Evolutionary conservation across 495 filamentous ascomycete genomes (phyloP), one percentile per base, ranked within the genome.

Genomic region (Astrothelium macrocarpum): DNA sequence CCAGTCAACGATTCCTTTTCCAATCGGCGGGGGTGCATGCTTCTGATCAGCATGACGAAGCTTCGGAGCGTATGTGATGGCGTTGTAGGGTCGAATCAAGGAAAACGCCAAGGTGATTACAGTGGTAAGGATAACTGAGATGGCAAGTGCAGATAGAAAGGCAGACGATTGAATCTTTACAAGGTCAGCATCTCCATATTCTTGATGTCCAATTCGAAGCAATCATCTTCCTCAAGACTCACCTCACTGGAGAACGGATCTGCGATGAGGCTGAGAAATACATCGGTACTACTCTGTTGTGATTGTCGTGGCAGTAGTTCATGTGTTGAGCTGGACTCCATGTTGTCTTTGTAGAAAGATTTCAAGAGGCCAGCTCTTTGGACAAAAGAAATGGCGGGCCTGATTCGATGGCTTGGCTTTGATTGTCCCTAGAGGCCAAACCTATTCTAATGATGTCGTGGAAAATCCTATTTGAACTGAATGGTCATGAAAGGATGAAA

Each of bases 1-100:
- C 94, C 94, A 98, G 45, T 90, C 84, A 69, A 96, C 89, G 36
- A 92, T 72, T 20, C 91, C 90, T 70, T 87, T 95, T 42, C 88
- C 90, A 66, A 97, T 82, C 23, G 84, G 84, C n/a, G 94, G 94
- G n/a, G 94, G 94, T 26, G 89, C 81, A 79, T 96, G 91, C 78
- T 90, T 93, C 65, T 88, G 84, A 72, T 98, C 91, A 67, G 89
- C 90, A 80, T 96, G 87, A 70, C 94, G 95, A 65, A 95, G 80
- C 69, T 96, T 95, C 42, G 94, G 94, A 3, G 95, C 92, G 74
- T 98, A 98, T 46, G 97, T 91, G 67, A 90, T 79, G 46, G 83
- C 85, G 71, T 97, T 91, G 72, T 90, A 90, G 3, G 95, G 94
- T 65, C 95, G 88, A 56, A 98, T 79, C 63, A 95, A 77, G 70